Percentiles rank a stretch among this genome's conserved stretches.
Evolutionary conservation across 1,284 basidiomycete species (phyloP).

Genomic region (Crepidotus sp.): DNA sequence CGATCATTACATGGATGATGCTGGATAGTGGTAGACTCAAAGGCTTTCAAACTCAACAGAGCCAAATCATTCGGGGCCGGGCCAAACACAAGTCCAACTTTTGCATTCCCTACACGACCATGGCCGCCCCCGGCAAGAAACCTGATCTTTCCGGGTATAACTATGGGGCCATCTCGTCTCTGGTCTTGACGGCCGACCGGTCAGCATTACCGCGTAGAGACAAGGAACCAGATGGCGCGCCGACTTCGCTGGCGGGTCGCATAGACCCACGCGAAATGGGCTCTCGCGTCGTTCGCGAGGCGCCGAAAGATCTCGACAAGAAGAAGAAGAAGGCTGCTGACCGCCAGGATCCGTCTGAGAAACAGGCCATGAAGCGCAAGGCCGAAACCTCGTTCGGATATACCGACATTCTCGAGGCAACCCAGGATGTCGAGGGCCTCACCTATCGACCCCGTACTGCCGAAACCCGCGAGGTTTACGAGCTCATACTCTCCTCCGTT

Average conservation of each 20-base stretch:
- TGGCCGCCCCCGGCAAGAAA: slow-evolving; percentile 47
- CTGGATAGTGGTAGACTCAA: too few species aligned
- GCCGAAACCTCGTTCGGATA: slow-evolving; percentile 60
- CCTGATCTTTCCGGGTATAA: slow-evolving; percentile 52
- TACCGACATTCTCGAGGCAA: slow-evolving; percentile 86
- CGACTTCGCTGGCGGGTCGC: slow-evolving; percentile 85
- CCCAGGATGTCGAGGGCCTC: slow-evolving; percentile 87
- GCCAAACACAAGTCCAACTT: slow-evolving; percentile 6
- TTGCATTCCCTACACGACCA: slow-evolving; percentile 18
- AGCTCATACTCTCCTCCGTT: slow-evolving; percentile 81
- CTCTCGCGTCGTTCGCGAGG: slow-evolving; percentile 75
- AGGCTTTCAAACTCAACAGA: background rate
- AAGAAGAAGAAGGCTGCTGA: slow-evolving; percentile 80
- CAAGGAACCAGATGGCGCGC: slow-evolving; percentile 94
- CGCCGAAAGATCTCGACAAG: slow-evolving; percentile 90
- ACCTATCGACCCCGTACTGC: slow-evolving; percentile 88
- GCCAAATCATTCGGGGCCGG: background rate
- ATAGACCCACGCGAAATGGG: slow-evolving; percentile 94
- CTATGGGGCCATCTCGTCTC: slow-evolving; percentile 83
- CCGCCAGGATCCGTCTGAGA: slow-evolving; percentile 47
- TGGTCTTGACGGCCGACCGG: slow-evolving; percentile 77
- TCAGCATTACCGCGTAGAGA: slow-evolving; percentile 71
- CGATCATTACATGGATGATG: too few species aligned
- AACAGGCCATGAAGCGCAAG: slow-evolving; percentile 45
- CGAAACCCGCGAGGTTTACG: slow-evolving; percentile 92